Conservation (phyloP, 345 rosid species). For the Eucalyptus urophylla region DNA sequence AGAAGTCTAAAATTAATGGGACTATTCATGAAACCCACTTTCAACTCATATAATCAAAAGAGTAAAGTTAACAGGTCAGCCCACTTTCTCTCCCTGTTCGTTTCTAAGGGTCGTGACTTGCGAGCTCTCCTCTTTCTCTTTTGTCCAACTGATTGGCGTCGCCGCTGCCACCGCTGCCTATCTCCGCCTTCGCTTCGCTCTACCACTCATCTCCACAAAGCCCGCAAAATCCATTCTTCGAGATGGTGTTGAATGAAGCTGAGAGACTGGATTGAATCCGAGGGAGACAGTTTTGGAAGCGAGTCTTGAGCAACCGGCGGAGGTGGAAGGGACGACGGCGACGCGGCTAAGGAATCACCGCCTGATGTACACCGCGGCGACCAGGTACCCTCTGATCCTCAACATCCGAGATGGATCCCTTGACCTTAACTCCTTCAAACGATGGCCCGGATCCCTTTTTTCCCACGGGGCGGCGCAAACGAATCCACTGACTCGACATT, state of each 20-base stretch:
- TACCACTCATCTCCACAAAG: no score
- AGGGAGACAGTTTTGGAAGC: neutral
- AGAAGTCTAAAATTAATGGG: neutral
- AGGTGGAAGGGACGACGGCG: conserved; percentile 28
- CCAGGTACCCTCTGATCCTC: conserved; percentile 51
- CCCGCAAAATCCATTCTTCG: no score
- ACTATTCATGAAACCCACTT: neutral
- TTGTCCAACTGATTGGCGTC: neutral
- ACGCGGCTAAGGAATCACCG: conserved; percentile 52
- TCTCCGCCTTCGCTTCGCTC: no score
- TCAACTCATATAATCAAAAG: neutral
- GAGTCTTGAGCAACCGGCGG: conserved; percentile 3
- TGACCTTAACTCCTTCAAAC: conserved; percentile 39
- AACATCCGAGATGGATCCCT: conserved; percentile 63
- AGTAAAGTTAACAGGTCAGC: neutral
- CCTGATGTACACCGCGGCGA: conserved; percentile 40
- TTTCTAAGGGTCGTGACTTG: neutral
- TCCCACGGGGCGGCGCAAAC: neutral
- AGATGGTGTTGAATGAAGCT: no score
- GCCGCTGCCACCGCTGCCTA: no score
- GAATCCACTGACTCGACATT: conserved; percentile 9
- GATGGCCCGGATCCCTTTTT: conserved; percentile 29
- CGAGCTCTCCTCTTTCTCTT: neutral
- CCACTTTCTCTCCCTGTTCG: neutral
- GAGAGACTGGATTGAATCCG: no score